Base-by-base conservation (phyloP, 2,329 filamentous ascomycete species). In the Colletotrichum tropicicola region DNA sequence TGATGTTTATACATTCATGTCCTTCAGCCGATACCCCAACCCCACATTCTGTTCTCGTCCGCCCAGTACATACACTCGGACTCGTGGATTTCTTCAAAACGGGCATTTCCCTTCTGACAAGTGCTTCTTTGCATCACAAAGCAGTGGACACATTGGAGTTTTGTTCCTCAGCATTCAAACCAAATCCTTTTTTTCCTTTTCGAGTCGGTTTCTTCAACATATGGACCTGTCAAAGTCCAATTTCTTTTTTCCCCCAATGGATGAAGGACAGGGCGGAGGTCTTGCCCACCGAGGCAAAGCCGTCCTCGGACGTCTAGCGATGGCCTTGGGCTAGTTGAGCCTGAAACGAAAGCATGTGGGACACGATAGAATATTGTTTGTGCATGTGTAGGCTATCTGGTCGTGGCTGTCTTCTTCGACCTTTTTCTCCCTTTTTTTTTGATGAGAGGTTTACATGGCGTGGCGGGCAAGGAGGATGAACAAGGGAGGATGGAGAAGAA, bases 1-100 rank as follows among this genome's bases (percentile, higher is more conserved):
- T 57, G 58, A 65, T 57, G 62, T 65, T 19, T 25, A 27, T 32
- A 59, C 54, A 52, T 13, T 65, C 62, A 65, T 59, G 58, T 63
- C 59, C 62, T 65, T 52, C 44, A 45, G 57, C 59, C 62, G 62
- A 65, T 65, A 65, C 56, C 61, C 58, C 62, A 47, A 44, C 17
- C 44, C 30, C n/a, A 51, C 58, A 30, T 65, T 63, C 51, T 32
- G 37, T 65, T 65, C 37, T 63, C 21, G 23, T 57, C 59, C 51
- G 62, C 56, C 61, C 61, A 60, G 56, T 65, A 65, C 49, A 63
- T 65, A 65, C 51, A 65, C 55, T 39, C 58, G 45, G 58, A 57
- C 62, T 65, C 62, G 62, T 65, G 58, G 21, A 32, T 51, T 62
- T 27, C 21, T 51, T 43, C 15, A 44, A 64, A 60, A 54, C 35